Conservation (phyloP, 2,329 filamentous ascomycete species). For the Ophiostoma sp. region DNA sequence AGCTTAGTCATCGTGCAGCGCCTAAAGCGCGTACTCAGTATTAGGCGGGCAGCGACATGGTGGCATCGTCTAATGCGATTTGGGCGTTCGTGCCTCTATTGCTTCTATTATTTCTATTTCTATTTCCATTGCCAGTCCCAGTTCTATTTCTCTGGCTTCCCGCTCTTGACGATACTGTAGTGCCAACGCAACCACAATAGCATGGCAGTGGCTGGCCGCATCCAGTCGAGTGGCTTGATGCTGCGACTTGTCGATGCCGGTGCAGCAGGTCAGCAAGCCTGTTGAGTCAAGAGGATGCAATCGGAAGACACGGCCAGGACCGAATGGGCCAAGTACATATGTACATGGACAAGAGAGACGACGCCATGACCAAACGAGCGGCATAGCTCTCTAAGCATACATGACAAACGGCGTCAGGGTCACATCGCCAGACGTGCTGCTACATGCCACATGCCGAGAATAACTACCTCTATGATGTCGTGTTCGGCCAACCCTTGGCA, state of each 20-base stretch:
- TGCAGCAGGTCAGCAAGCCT: too few species aligned
- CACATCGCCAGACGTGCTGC: slow-evolving; percentile 5
- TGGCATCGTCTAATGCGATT: not conserved
- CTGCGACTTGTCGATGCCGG: too few species aligned
- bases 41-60: slow-evolving; percentile 1
- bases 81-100: not conserved
- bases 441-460: not conserved
- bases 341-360: too few species aligned
- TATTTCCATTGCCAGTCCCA: not conserved
- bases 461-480: not conserved
- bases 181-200: not conserved
- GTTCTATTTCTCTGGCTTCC: not conserved
- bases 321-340: not conserved
- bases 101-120: not conserved
- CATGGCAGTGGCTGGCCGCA: not conserved
- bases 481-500: not conserved
- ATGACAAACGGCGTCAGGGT: not conserved
- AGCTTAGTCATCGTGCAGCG: not conserved
- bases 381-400: not conserved
- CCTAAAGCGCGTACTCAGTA: not conserved
- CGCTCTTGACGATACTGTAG: not conserved
- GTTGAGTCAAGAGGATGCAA: too few species aligned
- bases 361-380: not conserved
- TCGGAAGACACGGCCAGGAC: not conserved
- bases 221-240: not conserved